Evolutionary conservation across 2,329 filamentous ascomycete species (phyloP).

Genomic region (Nectriaceae sp.): DNA sequence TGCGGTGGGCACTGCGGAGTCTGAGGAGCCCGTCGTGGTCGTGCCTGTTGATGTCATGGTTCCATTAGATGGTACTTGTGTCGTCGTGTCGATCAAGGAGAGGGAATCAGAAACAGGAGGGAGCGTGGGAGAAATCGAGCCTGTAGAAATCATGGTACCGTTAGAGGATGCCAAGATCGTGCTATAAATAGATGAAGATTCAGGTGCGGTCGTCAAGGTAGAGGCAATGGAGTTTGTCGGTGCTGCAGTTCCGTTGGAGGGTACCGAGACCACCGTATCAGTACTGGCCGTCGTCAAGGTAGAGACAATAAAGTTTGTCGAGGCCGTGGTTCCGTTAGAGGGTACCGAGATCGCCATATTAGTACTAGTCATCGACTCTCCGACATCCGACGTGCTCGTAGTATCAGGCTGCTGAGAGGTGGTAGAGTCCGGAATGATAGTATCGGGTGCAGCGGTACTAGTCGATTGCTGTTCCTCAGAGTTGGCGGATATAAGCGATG

Average conservation of each 20-base stretch:
- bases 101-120: conserved; percentile 2
- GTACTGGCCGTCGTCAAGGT: background rate
- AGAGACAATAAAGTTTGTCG: background rate
- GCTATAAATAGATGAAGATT: too few species aligned
- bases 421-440: background rate
- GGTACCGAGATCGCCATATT: too few species aligned
- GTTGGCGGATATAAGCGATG: too few species aligned
- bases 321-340: too few species aligned
- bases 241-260: background rate
- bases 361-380: background rate
- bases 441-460: too few species aligned
- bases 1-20: background rate
- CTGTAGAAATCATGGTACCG: background rate
- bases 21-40: background rate
- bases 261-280: background rate
- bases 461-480: too few species aligned
- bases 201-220: background rate
- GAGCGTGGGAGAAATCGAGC: background rate
- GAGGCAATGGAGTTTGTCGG: background rate
- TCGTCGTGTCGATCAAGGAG: background rate
- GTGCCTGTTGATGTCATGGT: too few species aligned
- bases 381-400: background rate
- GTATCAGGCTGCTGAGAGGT: background rate
- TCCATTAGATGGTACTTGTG: too few species aligned
- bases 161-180: background rate